These are phyloP conservation scores for Crotalaria pallida DNA, from an alignment of 306 rosid genomes.

Conservation along the genomic window DNA sequence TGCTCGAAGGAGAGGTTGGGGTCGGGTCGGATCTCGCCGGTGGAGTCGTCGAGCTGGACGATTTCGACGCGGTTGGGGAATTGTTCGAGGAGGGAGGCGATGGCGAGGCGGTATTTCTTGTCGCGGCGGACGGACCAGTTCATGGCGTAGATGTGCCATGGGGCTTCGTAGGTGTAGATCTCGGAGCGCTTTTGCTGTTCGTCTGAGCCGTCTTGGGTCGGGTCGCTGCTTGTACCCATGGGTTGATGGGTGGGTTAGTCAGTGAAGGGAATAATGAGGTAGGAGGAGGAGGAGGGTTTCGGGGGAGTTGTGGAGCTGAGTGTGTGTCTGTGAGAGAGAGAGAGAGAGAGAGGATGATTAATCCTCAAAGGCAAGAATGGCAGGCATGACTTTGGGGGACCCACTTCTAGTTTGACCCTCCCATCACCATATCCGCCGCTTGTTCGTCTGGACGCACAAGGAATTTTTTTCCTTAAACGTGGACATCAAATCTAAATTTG, in stretches of 20 bases:
- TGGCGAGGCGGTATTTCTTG: slow-evolving; percentile 88
- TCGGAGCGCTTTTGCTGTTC: slow-evolving; percentile 97
- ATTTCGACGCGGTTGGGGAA: slow-evolving; percentile 78
- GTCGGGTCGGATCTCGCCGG: slow-evolving; percentile 85
- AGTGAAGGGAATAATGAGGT: too few species aligned
- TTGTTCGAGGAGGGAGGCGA: slow-evolving; percentile 77
- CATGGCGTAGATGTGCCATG: slow-evolving; percentile 98
- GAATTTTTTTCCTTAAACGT: too few species aligned
- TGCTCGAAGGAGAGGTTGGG: slow-evolving; percentile 86
- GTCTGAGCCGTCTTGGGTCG: slow-evolving; percentile 70
- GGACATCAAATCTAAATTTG: too few species aligned
- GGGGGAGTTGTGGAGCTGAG: not conserved
- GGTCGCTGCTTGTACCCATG: slow-evolving; percentile 81
- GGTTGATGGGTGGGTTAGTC: not conserved
- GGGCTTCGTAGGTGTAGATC: slow-evolving; percentile 96
- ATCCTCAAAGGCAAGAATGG: not conserved
- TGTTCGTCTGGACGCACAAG: too few species aligned
- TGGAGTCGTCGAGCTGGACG: slow-evolving; percentile 96
- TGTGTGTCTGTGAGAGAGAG: too few species aligned
- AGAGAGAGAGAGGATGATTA: too few species aligned
- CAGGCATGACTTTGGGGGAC: not conserved
- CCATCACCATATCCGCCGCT: not conserved
- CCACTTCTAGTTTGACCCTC: not conserved
- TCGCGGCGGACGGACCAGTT: slow-evolving; percentile 99
- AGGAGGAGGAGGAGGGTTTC: not conserved